These are phyloP conservation scores for Globisporangium uncinulatum DNA, from an alignment of 352 stramenopile species.

Conservation along the genomic window DNA sequence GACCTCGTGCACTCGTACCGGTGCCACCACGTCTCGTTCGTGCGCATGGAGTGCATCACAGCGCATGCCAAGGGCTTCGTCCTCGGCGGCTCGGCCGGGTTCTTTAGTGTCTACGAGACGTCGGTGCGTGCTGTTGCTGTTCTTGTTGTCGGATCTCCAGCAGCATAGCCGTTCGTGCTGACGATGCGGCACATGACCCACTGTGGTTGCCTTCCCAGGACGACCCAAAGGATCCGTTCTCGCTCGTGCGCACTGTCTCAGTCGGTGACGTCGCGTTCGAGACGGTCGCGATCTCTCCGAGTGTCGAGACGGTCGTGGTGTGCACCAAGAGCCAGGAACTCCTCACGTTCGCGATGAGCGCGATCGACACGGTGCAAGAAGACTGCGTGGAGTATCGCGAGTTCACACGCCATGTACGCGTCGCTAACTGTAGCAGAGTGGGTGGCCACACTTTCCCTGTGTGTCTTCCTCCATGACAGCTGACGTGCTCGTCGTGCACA, in stretches of 20 bases:
- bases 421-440: neutral
- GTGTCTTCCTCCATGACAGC: neutral
- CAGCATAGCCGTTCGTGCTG: neutral
- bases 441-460: neutral
- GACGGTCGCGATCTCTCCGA: conserved; percentile 62
- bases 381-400: conserved; percentile 60
- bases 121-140: conserved; percentile 29
- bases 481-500: conserved; percentile 6
- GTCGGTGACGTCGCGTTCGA: conserved; percentile 75
- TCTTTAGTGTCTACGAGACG: conserved; percentile 73
- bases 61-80: conserved; percentile 71
- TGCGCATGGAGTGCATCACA: conserved; percentile 66
- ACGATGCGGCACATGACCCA: neutral
- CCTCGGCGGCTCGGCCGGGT: conserved; percentile 55
- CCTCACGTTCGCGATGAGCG: conserved; percentile 58
- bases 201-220: conserved; percentile 26
- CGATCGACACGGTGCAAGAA: conserved; percentile 75
- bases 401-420: conserved; percentile 46
- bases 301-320: conserved; percentile 48
- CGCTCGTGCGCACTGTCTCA: conserved; percentile 62
- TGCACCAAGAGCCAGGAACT: conserved; percentile 69
- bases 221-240: conserved; percentile 71
- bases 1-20: conserved; percentile 64
- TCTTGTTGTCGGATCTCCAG: neutral
- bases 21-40: conserved; percentile 60